Evolutionary conservation across 2,329 filamentous ascomycete genomes (phyloP), one percentile per base, ranked within the genome.

Genomic region (Clonostachys rhizophaga): DNA sequence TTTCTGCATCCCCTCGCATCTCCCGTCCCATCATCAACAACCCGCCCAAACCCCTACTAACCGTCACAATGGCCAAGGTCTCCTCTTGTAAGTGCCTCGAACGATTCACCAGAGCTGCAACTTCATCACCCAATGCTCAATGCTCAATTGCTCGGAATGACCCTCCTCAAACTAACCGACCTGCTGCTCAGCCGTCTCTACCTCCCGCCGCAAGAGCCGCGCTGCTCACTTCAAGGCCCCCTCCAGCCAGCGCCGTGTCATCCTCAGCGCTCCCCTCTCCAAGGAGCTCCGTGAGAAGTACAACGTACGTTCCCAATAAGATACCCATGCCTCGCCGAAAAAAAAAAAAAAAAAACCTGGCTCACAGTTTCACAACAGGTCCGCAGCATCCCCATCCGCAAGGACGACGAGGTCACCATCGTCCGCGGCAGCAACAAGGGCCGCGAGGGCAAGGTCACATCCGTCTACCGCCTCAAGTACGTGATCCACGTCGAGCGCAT

Each of bases 201-300:
- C 89, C 75, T 96, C 91, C 69, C 86, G 92, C 78, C 87, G 92
- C 80, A 99, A 99, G 90, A 94, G 90, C 78, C 90, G 94, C 77
- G 96, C 96, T 83, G 89, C 90, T 71, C 92, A 99, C 84, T 99
- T 95, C 85, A 79, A 82, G 72, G 94, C 94, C 61, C 91, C 91
- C 62, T 96, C 91, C 72, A 91, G 87, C 79, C 83, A 89, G 70
- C 91, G 94, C 76, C 90, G 94, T 71, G 82, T 86, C 65, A 96
- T 96, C 80, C 96, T 99, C 91, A 92, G 87, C 79, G 91, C 94
- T 61, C 88, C 89, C 65, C 83, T 96, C 62, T 88, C 82, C 81
- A 95, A 96, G 83, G 94, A 99, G 81, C 85, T 99, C 71, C 87
- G 91, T 70, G 91, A 96, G 78, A 94, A 99, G 86, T 89, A 99